phyloP scores from a whole-genome alignment of 23 red algal species.

The Agarophyton chilense region DNA sequence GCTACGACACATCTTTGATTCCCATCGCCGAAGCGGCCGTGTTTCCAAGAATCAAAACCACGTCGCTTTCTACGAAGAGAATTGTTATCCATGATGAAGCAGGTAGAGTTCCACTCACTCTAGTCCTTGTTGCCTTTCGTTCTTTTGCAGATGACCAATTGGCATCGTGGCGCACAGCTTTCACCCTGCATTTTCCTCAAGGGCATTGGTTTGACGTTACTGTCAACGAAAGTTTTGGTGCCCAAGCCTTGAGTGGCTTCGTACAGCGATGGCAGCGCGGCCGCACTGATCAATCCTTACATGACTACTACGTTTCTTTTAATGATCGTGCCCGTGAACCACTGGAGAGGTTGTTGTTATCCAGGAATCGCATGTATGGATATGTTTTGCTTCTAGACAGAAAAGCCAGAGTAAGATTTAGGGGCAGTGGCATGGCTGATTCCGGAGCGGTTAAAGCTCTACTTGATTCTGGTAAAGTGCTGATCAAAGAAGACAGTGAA shows the following conservation, averaged over 20 bases:
- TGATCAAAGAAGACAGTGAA: conserved; percentile 34
- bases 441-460: conserved; percentile 2
- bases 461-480: conserved; percentile 7
- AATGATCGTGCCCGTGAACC: conserved; percentile 57
- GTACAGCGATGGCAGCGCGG: conserved; percentile 56
- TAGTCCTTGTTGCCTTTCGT: conserved; percentile 63
- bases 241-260: conserved; percentile 57
- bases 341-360: conserved; percentile 44
- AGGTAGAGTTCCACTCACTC: conserved; percentile 10
- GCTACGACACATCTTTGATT: conserved; percentile 33
- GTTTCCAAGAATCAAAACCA: conserved; percentile 71
- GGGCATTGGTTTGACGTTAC: conserved; percentile 60
- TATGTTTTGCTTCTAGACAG: conserved; percentile 63
- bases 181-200: neutral
- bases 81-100: conserved; percentile 69
- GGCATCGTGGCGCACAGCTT: conserved; percentile 34
- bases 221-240: conserved; percentile 64
- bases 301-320: conserved; percentile 64
- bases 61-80: conserved; percentile 53
- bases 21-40: conserved; percentile 12
- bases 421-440: conserved; percentile 46
- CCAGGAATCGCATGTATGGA: conserved; percentile 68
- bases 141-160: conserved; percentile 64
- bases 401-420: conserved; percentile 47
- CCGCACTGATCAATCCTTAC: conserved; percentile 36